Percentiles rank a stretch among this genome's conserved stretches.
phyloP scores from a whole-genome alignment of 176 grass and related monocot species.

The Carex scoparia region DNA sequence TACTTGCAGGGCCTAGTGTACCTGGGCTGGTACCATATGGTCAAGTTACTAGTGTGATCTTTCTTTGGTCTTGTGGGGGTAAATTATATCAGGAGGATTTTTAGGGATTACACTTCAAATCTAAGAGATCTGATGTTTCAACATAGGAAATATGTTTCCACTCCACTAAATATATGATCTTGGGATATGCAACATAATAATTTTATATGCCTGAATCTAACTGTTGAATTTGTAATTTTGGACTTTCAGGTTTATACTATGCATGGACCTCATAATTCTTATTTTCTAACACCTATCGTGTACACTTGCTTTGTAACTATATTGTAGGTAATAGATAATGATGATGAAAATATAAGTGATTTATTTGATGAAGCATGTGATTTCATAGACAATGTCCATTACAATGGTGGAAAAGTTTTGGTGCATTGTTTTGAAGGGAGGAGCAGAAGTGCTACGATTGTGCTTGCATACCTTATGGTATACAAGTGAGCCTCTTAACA shows the following conservation, averaged over 20 bases:
- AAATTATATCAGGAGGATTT: not conserved
- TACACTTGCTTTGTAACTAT: constrained; percentile 6
- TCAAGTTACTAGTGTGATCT: not conserved
- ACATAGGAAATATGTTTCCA: not conserved
- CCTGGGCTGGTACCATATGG: not conserved
- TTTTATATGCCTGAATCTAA: not conserved
- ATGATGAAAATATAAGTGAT: constrained; percentile 72
- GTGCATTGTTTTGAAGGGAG: constrained; percentile 99
- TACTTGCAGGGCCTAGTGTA: not conserved
- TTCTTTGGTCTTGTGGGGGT: not conserved
- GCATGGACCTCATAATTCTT: not conserved
- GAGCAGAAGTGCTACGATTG: constrained; percentile 79
- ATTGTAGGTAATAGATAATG: constrained; percentile 69
- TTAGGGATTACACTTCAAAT: not conserved
- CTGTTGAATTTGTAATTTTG: not conserved
- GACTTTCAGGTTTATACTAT: not conserved
- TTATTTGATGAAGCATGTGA: constrained; percentile 87
- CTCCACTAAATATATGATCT: not conserved
- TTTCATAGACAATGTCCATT: constrained; percentile 72
- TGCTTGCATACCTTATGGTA: constrained; percentile 84
- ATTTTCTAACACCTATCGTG: not conserved
- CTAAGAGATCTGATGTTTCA: not conserved
- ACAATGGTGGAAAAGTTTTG: constrained; percentile 61
- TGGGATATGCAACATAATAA: not conserved
- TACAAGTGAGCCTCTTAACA: constrained; percentile 56